Evolutionary conservation across 176 grass and related monocot genomes (phyloP).

Genomic region (Chloris gayana): DNA sequence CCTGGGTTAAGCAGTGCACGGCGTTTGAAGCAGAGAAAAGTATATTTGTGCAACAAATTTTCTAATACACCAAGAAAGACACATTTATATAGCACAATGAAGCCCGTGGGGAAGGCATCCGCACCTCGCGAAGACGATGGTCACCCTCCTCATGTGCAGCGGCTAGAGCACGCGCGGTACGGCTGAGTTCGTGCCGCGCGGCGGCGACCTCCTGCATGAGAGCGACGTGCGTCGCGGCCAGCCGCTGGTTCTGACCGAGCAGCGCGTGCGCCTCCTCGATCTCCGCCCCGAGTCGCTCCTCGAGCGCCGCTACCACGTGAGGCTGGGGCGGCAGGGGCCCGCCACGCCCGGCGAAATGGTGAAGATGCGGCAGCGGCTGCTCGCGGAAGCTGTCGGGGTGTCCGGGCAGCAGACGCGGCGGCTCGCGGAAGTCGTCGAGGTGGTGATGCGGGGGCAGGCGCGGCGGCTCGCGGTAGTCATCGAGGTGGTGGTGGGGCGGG

Average conservation of each 20-base stretch:
- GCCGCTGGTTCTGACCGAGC: constrained; percentile 87
- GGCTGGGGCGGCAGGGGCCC: constrained; percentile 40
- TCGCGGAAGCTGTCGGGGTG: constrained; percentile 49
- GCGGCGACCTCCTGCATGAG: constrained; percentile 89
- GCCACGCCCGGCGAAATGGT: constrained; percentile 49
- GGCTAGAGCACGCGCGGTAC: constrained; percentile 43
- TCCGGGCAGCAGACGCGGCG: constrained; percentile 24
- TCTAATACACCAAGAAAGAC: background rate
- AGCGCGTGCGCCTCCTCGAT: constrained; percentile 81
- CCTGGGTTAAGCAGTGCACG: background rate
- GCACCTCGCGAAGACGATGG: constrained; percentile 78
- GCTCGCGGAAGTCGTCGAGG: constrained; percentile 51
- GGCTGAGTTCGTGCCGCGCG: constrained; percentile 70
- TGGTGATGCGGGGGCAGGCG: constrained; percentile 44
- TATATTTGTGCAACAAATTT: constrained; percentile 1
- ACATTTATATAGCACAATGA: background rate
- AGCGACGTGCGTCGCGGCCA: constrained; percentile 92
- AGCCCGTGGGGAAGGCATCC: background rate
- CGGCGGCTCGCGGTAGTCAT: constrained; percentile 49
- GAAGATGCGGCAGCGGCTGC: constrained; percentile 28
- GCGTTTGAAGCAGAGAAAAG: constrained; percentile 14
- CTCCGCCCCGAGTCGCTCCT: constrained; percentile 84
- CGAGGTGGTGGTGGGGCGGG: constrained; percentile 44
- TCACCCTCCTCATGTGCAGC: constrained; percentile 70
- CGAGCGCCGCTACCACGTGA: constrained; percentile 57